Evolutionary conservation across 768 basidiomycete species (phyloP).

Genomic region (Sarcodon aspratus): DNA sequence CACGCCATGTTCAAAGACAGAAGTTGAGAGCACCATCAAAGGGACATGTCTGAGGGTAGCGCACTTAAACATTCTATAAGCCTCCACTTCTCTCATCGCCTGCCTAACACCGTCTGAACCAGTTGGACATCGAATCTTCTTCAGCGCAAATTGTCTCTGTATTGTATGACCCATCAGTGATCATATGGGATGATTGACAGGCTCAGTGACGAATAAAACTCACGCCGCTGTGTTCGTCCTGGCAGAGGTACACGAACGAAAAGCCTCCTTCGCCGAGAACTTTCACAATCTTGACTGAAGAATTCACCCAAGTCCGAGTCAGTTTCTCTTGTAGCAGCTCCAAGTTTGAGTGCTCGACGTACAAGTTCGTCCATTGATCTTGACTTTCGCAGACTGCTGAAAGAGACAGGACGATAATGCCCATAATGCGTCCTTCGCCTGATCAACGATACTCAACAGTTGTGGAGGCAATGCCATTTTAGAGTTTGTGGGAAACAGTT

Average conservation of each 20-base stretch:
- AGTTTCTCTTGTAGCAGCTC: background rate
- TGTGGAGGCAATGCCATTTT: background rate
- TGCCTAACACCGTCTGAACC: constrained; percentile 83
- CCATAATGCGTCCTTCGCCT: constrained; percentile 74
- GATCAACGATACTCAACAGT: constrained; percentile 19
- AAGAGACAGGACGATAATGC: constrained; percentile 75
- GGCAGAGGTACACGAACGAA: constrained; percentile 82
- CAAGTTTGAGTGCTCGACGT: constrained; percentile 19
- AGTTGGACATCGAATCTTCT: constrained; percentile 92
- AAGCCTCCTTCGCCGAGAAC: constrained; percentile 96
- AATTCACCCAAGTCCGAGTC: background rate
- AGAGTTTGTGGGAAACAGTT: background rate
- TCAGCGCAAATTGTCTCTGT: constrained; percentile 86
- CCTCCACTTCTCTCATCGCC: constrained; percentile 84
- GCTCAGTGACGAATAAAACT: constrained; percentile 16
- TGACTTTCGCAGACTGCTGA: constrained; percentile 74
- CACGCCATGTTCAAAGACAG: background rate
- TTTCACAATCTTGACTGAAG: constrained; percentile 74
- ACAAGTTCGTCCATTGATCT: constrained; percentile 95
- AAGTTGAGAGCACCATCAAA: background rate
- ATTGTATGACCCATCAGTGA: background rate
- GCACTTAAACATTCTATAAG: constrained; percentile 89
- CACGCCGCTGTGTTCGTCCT: constrained; percentile 79
- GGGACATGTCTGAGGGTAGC: constrained; percentile 15
- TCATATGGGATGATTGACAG: background rate